Evolutionary conservation across 2,329 filamentous ascomycete genomes (phyloP).

Genomic region (Penicillium sp.): DNA sequence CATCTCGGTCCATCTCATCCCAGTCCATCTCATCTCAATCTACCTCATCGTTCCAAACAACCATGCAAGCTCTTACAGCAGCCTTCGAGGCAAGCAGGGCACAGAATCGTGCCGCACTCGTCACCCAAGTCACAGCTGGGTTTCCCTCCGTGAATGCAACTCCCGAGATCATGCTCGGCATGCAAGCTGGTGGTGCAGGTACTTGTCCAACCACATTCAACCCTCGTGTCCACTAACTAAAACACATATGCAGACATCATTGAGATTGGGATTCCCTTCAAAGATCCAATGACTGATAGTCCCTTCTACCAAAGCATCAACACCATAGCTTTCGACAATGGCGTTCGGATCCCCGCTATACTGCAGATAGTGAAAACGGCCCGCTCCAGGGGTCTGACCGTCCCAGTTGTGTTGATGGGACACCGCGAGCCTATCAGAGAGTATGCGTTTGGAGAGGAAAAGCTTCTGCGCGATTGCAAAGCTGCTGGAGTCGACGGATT

Average conservation of each 20-base stretch:
- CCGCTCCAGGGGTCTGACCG: slow-evolving; percentile 70
- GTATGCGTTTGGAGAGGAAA: slow-evolving; percentile 84
- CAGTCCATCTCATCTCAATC: background rate
- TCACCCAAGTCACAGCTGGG: slow-evolving; percentile 93
- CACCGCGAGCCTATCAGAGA: slow-evolving; percentile 88
- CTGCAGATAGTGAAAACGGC: slow-evolving; percentile 82
- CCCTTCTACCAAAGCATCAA: slow-evolving; percentile 94
- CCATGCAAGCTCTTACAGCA: slow-evolving; percentile 47
- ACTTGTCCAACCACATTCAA: slow-evolving; percentile 34
- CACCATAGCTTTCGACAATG: slow-evolving; percentile 80
- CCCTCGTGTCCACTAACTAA: background rate
- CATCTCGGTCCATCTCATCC: too few relatives aligned
- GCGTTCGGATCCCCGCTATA: slow-evolving; percentile 75
- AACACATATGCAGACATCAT: slow-evolving; percentile 68
- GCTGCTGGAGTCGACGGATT: slow-evolving; percentile 37
- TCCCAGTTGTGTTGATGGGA: slow-evolving; percentile 89
- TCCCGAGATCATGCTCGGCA: slow-evolving; percentile 75
- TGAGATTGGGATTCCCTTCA: slow-evolving; percentile 92
- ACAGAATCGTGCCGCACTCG: slow-evolving; percentile 69
- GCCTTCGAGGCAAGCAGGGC: slow-evolving; percentile 55
- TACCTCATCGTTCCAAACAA: background rate
- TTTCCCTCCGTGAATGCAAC: slow-evolving; percentile 78
- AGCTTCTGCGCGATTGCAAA: slow-evolving; percentile 76
- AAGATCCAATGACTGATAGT: slow-evolving; percentile 92
- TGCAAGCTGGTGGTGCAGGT: slow-evolving; percentile 91